Conservation (phyloP, 2,329 filamentous ascomycete genomes). For the Exophiala phaeomuriformis region DNA sequence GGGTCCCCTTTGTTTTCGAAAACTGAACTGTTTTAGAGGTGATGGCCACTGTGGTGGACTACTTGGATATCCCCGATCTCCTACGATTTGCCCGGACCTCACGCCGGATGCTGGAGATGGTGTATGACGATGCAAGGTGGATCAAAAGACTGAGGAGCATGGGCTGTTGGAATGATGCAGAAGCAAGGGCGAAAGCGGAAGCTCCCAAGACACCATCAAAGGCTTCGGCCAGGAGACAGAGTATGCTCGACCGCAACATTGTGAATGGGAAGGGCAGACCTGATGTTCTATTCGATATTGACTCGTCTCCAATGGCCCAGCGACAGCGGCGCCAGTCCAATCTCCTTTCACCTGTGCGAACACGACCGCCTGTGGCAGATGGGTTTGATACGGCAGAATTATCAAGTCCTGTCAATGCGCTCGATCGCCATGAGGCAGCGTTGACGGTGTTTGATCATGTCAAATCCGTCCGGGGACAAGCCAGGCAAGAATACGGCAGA, state of each 20-base stretch:
- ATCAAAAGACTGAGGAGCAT: constrained; percentile 77
- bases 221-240: constrained; percentile 10
- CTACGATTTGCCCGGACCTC: constrained; percentile 78
- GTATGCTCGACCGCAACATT: constrained; percentile 21
- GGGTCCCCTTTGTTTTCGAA: constrained; percentile 4
- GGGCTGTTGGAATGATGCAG: constrained; percentile 84
- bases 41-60: constrained; percentile 78
- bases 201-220: constrained; percentile 9
- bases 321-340: constrained; percentile 10
- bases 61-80: constrained; percentile 77
- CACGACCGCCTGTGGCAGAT: constrained; percentile 45
- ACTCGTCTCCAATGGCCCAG: constrained; percentile 5
- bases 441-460: constrained; percentile 63
- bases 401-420: constrained; percentile 33
- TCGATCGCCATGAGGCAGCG: constrained; percentile 55
- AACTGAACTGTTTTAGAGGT: constrained; percentile 57
- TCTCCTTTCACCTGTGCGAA: constrained; percentile 15
- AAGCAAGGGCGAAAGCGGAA: constrained; percentile 56
- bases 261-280: constrained; percentile 27
- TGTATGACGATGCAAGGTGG: constrained; percentile 96
- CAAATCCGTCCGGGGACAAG: constrained; percentile 73
- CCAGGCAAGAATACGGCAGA: constrained; percentile 82
- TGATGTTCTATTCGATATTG: constrained; percentile 22
- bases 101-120: constrained; percentile 88
- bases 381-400: constrained; percentile 75